Conservation (phyloP, 2,329 filamentous ascomycete genomes). For the Fusarium nanum region DNA sequence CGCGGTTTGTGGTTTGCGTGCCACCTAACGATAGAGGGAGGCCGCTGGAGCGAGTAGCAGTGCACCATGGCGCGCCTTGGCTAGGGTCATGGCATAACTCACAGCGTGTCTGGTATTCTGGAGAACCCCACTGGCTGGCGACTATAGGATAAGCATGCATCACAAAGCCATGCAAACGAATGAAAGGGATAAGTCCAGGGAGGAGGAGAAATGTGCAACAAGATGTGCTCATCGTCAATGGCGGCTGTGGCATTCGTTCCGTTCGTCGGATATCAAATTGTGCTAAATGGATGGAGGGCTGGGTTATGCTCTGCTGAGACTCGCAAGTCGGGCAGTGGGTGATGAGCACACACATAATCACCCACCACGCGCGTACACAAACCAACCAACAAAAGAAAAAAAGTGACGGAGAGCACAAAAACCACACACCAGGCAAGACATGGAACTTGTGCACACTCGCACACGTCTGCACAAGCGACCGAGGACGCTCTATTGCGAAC, state of each 20-base stretch:
- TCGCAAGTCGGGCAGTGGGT: conserved; percentile 16
- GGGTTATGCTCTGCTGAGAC: conserved; percentile 16
- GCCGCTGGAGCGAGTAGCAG: conserved; percentile 42
- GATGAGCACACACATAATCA: conserved; percentile 30
- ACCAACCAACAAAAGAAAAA: conserved; percentile 17
- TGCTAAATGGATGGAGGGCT: conserved; percentile 6
- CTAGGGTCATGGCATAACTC: conserved; percentile 43
- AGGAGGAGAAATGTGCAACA: conserved; percentile 35
- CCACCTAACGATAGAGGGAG: conserved; percentile 42
- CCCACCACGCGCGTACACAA: conserved; percentile 36
- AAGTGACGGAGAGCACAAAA: conserved; percentile 26
- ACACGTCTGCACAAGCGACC: conserved; percentile 39
- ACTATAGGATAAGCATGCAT: conserved; percentile 19
- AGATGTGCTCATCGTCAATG: conserved; percentile 35
- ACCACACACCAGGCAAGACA: conserved; percentile 23
- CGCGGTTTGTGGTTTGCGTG: conserved; percentile 47
- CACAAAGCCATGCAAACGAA: conserved; percentile 32
- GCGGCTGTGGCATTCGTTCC: conserved; percentile 36
- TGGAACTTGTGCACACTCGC: conserved; percentile 37
- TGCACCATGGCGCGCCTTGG: conserved; percentile 38
- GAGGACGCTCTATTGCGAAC: conserved; percentile 24
- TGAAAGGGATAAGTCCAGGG: conserved; percentile 40
- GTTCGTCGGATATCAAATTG: conserved; percentile 24
- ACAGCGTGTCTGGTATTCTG: conserved; percentile 42
- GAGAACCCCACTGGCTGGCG: conserved; percentile 34